Conservation (phyloP, 306 rosid species). For the Elaeagnus macrophylla region DNA sequence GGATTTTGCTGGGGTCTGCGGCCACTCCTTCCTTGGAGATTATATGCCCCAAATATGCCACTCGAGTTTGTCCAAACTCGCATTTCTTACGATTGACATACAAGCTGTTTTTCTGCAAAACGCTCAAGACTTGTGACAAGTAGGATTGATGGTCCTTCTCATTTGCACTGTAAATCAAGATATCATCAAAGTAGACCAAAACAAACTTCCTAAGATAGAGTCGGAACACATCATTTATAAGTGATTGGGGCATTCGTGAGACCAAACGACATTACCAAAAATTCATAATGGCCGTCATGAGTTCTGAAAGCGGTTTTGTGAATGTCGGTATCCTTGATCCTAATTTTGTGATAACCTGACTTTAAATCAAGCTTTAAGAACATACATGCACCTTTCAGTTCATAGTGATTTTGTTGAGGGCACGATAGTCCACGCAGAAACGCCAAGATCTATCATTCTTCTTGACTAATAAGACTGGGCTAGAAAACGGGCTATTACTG, state of each 20-base stretch:
- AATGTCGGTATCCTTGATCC: neutral
- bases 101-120: neutral
- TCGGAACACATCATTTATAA: too few species aligned
- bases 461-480: neutral
- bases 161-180: too few species aligned
- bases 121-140: too few species aligned
- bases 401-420: neutral
- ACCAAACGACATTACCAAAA: neutral
- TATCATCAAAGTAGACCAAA: too few species aligned
- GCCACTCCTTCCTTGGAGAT: neutral
- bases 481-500: neutral
- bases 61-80: neutral
- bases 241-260: neutral
- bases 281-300: neutral
- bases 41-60: neutral
- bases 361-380: neutral
- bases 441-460: neutral
- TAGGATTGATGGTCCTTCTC: too few species aligned
- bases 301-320: neutral
- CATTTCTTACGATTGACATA: too few species aligned
- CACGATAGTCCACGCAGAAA: too few species aligned
- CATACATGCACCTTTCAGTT: neutral
- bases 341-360: conserved; percentile 2
- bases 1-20: neutral
- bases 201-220: too few species aligned